These are phyloP conservation scores for Kazachstania sp. DNA, from an alignment of 1,139 yeast species.

Conservation along the genomic window DNA sequence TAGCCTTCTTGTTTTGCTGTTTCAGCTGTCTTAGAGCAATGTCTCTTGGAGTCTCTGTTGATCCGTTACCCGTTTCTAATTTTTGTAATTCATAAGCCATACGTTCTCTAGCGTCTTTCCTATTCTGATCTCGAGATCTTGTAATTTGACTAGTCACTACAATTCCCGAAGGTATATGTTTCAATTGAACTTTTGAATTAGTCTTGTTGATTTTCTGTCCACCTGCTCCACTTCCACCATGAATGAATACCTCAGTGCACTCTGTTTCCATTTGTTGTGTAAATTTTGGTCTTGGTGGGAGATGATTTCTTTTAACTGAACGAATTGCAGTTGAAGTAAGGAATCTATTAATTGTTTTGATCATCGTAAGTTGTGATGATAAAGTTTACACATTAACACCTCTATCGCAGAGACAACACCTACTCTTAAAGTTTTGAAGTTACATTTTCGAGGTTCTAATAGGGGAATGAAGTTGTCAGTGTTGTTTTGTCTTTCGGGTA, in stretches of 20 bases:
- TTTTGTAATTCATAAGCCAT: conserved; percentile 55
- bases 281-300: conserved; percentile 81
- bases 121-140: conserved; percentile 76
- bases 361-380: no score
- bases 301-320: conserved; percentile 33
- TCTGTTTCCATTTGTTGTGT: conserved; percentile 41
- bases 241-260: conserved; percentile 69
- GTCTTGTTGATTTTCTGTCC: conserved; percentile 93
- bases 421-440: no score
- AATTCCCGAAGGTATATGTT: conserved; percentile 78
- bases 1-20: conserved; percentile 44
- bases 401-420: no score
- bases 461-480: no score
- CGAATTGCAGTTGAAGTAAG: background rate
- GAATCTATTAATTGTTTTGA: background rate
- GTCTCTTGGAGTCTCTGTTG: conserved; percentile 43
- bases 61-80: background rate
- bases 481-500: no score
- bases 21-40: conserved; percentile 44
- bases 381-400: no score
- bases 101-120: conserved; percentile 75
- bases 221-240: conserved; percentile 92
- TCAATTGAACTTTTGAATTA: conserved; percentile 85
- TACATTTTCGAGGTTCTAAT: no score
- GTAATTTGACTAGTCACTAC: conserved; percentile 85